A percentile compares a stretch with the other conserved stretches of the same genome.
phyloP scores from a whole-genome alignment of 2,329 filamentous ascomycete genomes.

The Phyllosticta citribraziliensis region DNA sequence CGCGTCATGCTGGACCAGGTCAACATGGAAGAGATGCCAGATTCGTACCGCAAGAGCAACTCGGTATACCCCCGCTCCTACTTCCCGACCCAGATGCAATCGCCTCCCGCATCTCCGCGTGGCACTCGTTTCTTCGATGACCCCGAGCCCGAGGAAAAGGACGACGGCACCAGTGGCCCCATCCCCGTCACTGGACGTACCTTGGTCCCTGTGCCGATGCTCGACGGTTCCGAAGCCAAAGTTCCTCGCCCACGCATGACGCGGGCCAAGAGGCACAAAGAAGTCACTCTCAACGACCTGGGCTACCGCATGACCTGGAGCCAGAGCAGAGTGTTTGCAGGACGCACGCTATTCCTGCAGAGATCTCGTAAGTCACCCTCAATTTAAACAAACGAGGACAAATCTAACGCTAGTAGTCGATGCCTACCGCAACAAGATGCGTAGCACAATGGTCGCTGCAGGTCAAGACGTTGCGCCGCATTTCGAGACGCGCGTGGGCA shows the following conservation, averaged over 20 bases:
- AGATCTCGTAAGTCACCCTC: conserved; percentile 67
- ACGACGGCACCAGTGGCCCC: conserved; percentile 41
- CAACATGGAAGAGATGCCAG: conserved; percentile 90
- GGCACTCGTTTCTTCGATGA: conserved; percentile 66
- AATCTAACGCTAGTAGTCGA: conserved; percentile 53
- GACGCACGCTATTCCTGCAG: conserved; percentile 77
- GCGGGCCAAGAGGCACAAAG: conserved; percentile 61
- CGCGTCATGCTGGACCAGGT: conserved; percentile 88
- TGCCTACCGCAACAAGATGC: conserved; percentile 86
- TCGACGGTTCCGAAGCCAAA: conserved; percentile 63
- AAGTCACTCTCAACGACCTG: conserved; percentile 85
- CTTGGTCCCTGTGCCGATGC: conserved; percentile 38
- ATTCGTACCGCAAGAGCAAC: conserved; percentile 83
- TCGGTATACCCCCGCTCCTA: conserved; percentile 87
- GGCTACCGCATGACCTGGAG: conserved; percentile 96
- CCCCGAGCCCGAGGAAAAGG: conserved; percentile 40
- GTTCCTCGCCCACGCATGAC: conserved; percentile 67
- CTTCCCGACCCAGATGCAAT: conserved; percentile 89
- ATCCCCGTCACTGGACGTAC: conserved; percentile 34
- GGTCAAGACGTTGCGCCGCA: conserved; percentile 77
- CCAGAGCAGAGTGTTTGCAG: conserved; percentile 84
- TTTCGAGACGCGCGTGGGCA: conserved; percentile 81
- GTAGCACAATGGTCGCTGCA: conserved; percentile 66
- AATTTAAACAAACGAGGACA: conserved; percentile 13
- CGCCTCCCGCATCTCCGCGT: conserved; percentile 64